These are phyloP conservation scores for Petunia hybrid DNA, from an alignment of 305 asterid species.

Conservation along the genomic window DNA sequence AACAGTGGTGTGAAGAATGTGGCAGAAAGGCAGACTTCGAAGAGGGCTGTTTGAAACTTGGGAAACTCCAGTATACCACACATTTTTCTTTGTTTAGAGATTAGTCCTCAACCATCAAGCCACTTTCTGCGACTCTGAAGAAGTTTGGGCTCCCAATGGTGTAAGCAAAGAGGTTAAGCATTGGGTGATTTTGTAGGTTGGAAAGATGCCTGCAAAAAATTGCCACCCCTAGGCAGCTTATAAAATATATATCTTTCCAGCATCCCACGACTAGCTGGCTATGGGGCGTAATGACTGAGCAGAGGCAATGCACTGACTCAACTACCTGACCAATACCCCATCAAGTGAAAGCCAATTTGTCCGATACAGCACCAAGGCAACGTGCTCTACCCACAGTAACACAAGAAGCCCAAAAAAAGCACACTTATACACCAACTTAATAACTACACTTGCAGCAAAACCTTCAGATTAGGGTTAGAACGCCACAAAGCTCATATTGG, in stretches of 20 bases:
- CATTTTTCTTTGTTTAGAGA: neutral
- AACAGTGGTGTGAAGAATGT: neutral
- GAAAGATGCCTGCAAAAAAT: neutral
- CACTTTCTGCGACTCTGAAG: neutral
- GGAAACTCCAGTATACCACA: neutral
- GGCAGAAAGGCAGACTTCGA: neutral
- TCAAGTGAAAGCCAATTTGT: slow-evolving; percentile 10
- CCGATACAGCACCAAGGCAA: neutral
- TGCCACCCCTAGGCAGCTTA: slow-evolving; percentile 11
- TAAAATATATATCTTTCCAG: neutral
- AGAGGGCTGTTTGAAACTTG: neutral
- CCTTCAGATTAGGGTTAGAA: no score
- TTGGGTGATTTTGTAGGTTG: neutral
- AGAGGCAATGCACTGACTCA: slow-evolving; percentile 19
- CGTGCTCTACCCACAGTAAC: neutral
- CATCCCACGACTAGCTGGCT: slow-evolving; percentile 16
- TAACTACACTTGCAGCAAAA: no score
- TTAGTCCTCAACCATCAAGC: neutral
- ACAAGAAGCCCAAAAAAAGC: neutral
- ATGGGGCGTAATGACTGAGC: slow-evolving; percentile 12
- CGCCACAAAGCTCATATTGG: neutral
- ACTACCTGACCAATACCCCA: neutral
- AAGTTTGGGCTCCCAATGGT: slow-evolving; percentile 3
- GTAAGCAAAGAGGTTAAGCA: neutral
- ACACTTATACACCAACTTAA: no score